Conservation (phyloP, 495 filamentous ascomycete species). For the Aspergillus bridgeri region DNA sequence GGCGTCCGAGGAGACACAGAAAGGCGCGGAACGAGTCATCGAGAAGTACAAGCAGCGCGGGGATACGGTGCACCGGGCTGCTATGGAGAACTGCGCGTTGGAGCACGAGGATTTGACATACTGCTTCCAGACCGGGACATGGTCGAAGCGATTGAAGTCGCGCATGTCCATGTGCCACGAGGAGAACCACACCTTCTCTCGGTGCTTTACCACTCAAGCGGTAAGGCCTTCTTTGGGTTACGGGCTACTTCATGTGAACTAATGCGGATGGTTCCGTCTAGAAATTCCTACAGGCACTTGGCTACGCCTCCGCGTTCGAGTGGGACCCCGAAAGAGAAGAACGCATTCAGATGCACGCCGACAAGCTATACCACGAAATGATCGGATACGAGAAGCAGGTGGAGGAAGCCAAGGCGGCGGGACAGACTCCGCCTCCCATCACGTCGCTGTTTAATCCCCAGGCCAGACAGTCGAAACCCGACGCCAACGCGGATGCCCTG, state of each 20-base stretch:
- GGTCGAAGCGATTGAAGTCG: conserved; percentile 41
- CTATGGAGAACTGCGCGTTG: conserved; percentile 88
- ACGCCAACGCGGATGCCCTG: conserved; percentile 11
- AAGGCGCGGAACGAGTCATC: conserved; percentile 70
- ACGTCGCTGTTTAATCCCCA: conserved; percentile 40
- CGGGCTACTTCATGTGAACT: neutral
- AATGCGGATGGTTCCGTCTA: conserved; percentile 24
- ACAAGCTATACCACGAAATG: conserved; percentile 83
- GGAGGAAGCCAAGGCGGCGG: conserved; percentile 62
- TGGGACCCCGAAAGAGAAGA: conserved; percentile 71
- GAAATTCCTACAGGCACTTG: conserved; percentile 85
- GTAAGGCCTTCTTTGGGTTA: conserved; percentile 45
- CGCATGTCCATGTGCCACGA: conserved; percentile 69
- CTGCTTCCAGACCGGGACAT: conserved; percentile 69
- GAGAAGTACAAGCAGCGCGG: conserved; percentile 81
- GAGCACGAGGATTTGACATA: conserved; percentile 72
- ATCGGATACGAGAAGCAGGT: conserved; percentile 68
- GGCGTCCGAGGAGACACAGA: conserved; percentile 50
- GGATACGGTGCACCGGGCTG: conserved; percentile 70
- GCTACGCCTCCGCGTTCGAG: conserved; percentile 70
- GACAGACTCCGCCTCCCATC: conserved; percentile 39
- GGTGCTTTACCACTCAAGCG: conserved; percentile 79
- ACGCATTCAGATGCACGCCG: conserved; percentile 92
- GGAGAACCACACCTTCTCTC: conserved; percentile 66
- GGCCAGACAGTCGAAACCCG: conserved; percentile 14